A percentile compares a stretch with the other conserved stretches of the same genome.
phyloP scores from a whole-genome alignment of 495 filamentous ascomycete species.

The Bryoglossum gracile region DNA sequence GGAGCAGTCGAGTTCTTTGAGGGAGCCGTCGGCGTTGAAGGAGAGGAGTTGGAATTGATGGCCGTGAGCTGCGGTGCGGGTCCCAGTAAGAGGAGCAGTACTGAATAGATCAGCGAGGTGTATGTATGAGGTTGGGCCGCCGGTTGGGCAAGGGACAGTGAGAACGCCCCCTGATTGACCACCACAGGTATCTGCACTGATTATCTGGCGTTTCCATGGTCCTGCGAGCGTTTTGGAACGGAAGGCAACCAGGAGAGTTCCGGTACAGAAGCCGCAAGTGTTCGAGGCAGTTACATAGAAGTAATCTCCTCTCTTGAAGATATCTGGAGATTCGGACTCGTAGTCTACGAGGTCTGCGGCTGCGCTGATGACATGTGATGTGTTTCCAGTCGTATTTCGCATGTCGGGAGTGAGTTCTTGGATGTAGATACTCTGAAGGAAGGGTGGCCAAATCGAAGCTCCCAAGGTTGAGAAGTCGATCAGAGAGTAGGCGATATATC shows the following conservation, averaged over 20 bases:
- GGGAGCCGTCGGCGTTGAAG: constrained; percentile 8
- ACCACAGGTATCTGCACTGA: constrained; percentile 14
- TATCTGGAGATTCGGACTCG: constrained; percentile 16
- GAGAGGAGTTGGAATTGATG: constrained; percentile 14
- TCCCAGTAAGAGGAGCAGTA: constrained; percentile 11
- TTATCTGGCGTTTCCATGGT: constrained; percentile 12
- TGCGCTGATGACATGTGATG: constrained; percentile 8
- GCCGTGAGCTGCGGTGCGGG: constrained; percentile 8
- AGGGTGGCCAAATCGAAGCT: constrained; percentile 19
- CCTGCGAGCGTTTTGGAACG: constrained; percentile 6
- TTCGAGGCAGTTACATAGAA: constrained; percentile 19
- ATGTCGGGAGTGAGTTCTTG: constrained; percentile 14
- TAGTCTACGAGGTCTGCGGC: constrained; percentile 12
- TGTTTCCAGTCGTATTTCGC: constrained; percentile 14
- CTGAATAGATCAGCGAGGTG: constrained; percentile 13
- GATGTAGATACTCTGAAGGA: constrained; percentile 15
- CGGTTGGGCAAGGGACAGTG: constrained; percentile 1
- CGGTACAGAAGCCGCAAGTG: constrained; percentile 19
- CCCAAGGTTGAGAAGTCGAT: constrained; percentile 14
- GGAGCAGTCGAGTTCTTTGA: constrained; percentile 8
- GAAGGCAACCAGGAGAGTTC: constrained; percentile 15
- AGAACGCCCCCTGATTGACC: constrained; percentile 15
- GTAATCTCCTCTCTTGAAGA: constrained; percentile 18
- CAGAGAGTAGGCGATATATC: constrained; percentile 13
- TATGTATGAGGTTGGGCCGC: constrained; percentile 7